Evolutionary conservation across 805 yeast species (phyloP).

Genomic region (Saccharomycopsis babjevae): DNA sequence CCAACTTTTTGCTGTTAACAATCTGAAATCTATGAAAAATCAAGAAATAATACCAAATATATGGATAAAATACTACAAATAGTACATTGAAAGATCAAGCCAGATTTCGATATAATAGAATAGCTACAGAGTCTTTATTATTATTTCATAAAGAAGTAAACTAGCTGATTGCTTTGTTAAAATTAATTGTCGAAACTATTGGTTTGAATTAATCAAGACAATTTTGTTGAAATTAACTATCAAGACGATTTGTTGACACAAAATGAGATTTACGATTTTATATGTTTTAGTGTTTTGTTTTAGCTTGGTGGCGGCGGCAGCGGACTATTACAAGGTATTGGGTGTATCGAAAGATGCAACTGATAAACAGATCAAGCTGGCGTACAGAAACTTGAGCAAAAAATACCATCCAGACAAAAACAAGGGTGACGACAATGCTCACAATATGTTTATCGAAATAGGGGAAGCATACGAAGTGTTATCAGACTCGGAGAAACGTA

Average conservation of each 20-base stretch:
- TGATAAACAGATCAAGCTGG: constrained; percentile 17
- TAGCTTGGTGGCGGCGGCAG: constrained; percentile 2
- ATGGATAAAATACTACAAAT: too few relatives aligned
- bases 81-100: too few relatives aligned
- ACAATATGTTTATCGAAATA: constrained; percentile 75
- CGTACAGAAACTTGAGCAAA: constrained; percentile 16
- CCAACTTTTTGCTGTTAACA: too few relatives aligned
- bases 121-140: too few relatives aligned
- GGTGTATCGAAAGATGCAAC: constrained; percentile 45
- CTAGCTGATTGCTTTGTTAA: too few relatives aligned
- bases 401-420: constrained; percentile 92
- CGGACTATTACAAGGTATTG: constrained; percentile 48
- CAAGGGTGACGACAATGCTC: constrained; percentile 71
- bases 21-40: too few relatives aligned
- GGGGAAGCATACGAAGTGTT: constrained; percentile 91
- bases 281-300: neutral
- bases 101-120: too few relatives aligned
- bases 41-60: too few relatives aligned
- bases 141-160: too few relatives aligned
- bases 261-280: neutral
- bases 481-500: constrained; percentile 53
- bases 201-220: neutral
- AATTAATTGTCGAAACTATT: too few relatives aligned
- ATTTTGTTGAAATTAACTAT: neutral
- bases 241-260: neutral